Percentiles rank a stretch among this genome's conserved stretches.
Conservation (phyloP, 2,329 filamentous ascomycete genomes). For the Aspergillus pseudoviridinutans region DNA sequence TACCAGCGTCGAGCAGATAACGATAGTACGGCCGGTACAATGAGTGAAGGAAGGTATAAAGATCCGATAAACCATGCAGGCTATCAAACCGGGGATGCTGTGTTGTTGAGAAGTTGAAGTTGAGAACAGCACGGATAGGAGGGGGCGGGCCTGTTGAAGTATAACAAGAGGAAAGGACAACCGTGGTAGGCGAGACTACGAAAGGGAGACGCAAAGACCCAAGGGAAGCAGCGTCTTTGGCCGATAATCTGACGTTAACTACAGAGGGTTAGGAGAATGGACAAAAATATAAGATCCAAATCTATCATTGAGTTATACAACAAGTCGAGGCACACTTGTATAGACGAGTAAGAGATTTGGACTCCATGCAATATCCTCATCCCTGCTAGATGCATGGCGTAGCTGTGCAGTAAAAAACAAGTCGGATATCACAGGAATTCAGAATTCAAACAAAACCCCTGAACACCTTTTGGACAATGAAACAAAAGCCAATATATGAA, state of each 20-base stretch:
- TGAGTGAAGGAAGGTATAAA: background rate
- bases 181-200: background rate
- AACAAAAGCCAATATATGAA: conserved; percentile 10
- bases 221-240: background rate
- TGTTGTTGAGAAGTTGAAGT: background rate
- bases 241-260: background rate
- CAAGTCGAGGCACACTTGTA: conserved; percentile 2
- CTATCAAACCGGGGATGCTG: background rate
- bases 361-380: conserved; percentile 32
- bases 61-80: background rate
- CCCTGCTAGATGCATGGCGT: conserved; percentile 25
- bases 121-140: background rate
- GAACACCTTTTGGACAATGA: conserved; percentile 22
- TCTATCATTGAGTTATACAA: background rate
- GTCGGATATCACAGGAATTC: conserved; percentile 35
- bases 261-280: background rate
- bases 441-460: conserved; percentile 26
- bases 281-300: background rate
- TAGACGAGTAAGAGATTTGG: conserved; percentile 7
- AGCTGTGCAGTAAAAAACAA: conserved; percentile 29
- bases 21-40: background rate
- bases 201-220: background rate
- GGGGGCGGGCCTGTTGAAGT: background rate
- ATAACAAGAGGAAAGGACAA: background rate
- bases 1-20: background rate